phyloP scores from a whole-genome alignment of 345 rosid genomes.

The Eucalyptus tenuipes region DNA sequence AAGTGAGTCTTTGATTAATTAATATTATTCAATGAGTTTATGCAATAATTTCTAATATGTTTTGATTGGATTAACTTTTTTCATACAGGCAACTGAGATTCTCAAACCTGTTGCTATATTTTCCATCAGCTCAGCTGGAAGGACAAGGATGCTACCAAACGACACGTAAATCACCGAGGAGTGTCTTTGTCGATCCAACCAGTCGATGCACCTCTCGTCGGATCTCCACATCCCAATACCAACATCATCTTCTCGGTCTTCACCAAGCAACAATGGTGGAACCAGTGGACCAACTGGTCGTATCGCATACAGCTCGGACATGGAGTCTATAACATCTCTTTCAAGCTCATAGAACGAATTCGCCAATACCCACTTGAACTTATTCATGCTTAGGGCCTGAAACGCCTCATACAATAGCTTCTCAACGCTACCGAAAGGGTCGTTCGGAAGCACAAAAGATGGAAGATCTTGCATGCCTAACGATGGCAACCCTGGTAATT shows the following conservation, averaged over 20 bases:
- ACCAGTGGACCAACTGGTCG: constrained; percentile 50
- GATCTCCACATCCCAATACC: constrained; percentile 20
- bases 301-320: constrained; percentile 8
- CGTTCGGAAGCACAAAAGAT: constrained; percentile 21
- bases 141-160: constrained; percentile 32
- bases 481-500: constrained; percentile 27
- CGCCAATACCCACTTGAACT: constrained; percentile 41
- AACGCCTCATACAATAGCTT: not conserved
- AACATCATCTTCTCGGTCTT: not conserved
- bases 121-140: constrained; percentile 18
- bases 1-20: not conserved
- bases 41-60: not conserved
- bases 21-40: not conserved
- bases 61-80: not conserved
- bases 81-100: not conserved
- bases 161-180: constrained; percentile 52
- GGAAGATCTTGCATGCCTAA: constrained; percentile 35
- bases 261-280: constrained; percentile 21
- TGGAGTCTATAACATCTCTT: constrained; percentile 12
- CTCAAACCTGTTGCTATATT: constrained; percentile 19
- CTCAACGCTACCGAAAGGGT: not conserved
- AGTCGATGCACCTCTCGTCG: constrained; percentile 24
- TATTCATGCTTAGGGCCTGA: constrained; percentile 6
- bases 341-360: constrained; percentile 44
- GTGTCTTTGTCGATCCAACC: constrained; percentile 35